Conservation (phyloP, 345 rosid genomes). For the Linum usitatissimum region DNA sequence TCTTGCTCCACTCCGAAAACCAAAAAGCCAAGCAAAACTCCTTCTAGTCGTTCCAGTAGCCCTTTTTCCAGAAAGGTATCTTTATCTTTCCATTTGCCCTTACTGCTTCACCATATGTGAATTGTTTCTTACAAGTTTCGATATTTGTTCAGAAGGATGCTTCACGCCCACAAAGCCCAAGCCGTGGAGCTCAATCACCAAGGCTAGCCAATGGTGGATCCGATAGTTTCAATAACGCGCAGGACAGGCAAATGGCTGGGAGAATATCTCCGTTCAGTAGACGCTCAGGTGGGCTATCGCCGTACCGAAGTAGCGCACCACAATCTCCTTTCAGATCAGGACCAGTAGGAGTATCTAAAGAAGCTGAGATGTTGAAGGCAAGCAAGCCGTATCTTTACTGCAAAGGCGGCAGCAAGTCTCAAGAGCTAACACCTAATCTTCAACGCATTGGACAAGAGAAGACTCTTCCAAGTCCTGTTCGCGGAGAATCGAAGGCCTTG, state of each 20-base stretch:
- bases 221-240: constrained; percentile 29
- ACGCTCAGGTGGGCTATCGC: constrained; percentile 37
- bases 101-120: neutral
- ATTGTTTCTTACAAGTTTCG: neutral
- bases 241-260: constrained; percentile 22
- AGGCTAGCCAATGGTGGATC: constrained; percentile 24
- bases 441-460: constrained; percentile 17
- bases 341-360: constrained; percentile 44
- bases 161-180: constrained; percentile 26
- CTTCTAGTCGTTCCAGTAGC: constrained; percentile 30
- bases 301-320: constrained; percentile 36
- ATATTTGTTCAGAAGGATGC: constrained; percentile 19
- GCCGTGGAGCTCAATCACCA: constrained; percentile 31
- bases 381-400: constrained; percentile 25
- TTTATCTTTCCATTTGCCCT: neutral
- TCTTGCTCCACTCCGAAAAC: constrained; percentile 19
- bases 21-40: constrained; percentile 35
- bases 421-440: constrained; percentile 28
- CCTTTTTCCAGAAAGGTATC: constrained; percentile 43
- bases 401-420: constrained; percentile 33
- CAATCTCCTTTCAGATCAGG: constrained; percentile 40
- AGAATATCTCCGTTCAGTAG: constrained; percentile 50
- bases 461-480: too few relatives aligned
- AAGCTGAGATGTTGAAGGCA: constrained; percentile 34
- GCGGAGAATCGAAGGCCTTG: constrained; percentile 24